Conservation (phyloP, 441 rosid genomes). For the Iberis amara region DNA sequence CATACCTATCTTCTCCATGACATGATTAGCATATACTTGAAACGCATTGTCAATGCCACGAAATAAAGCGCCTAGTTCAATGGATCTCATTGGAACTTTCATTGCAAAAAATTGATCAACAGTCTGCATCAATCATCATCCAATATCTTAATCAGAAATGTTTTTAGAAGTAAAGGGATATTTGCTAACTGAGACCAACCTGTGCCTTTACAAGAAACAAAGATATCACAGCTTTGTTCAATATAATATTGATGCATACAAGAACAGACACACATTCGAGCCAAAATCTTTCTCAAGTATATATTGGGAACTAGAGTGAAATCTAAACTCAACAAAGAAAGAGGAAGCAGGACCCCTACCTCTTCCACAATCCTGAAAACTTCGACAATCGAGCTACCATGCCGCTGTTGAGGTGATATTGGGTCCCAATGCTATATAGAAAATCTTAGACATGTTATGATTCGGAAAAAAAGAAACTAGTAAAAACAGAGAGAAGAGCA, state of each 20-base stretch:
- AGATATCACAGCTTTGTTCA: no score
- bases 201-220: no score
- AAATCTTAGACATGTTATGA: slow-evolving; percentile 23
- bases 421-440: slow-evolving; percentile 81
- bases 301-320: not conserved
- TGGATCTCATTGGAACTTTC: slow-evolving; percentile 84
- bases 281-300: slow-evolving; percentile 1
- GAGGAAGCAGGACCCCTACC: slow-evolving; percentile 41
- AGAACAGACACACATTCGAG: not conserved
- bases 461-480: slow-evolving; percentile 10
- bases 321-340: slow-evolving; percentile 6
- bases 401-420: slow-evolving; percentile 91
- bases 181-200: no score
- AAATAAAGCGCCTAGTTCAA: slow-evolving; percentile 64
- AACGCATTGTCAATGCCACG: slow-evolving; percentile 93
- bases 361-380: slow-evolving; percentile 95
- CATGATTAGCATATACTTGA: slow-evolving; percentile 81
- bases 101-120: slow-evolving; percentile 90
- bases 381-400: slow-evolving; percentile 94
- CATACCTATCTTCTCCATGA: slow-evolving; percentile 71
- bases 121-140: slow-evolving; percentile 63
- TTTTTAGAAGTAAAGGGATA: not conserved
- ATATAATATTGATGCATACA: no score
- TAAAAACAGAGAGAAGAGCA: slow-evolving; percentile 5
- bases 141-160: slow-evolving; percentile 16